Conservation (phyloP, 192 early-diverging fungal species). For the Coemansia sp. region DNA sequence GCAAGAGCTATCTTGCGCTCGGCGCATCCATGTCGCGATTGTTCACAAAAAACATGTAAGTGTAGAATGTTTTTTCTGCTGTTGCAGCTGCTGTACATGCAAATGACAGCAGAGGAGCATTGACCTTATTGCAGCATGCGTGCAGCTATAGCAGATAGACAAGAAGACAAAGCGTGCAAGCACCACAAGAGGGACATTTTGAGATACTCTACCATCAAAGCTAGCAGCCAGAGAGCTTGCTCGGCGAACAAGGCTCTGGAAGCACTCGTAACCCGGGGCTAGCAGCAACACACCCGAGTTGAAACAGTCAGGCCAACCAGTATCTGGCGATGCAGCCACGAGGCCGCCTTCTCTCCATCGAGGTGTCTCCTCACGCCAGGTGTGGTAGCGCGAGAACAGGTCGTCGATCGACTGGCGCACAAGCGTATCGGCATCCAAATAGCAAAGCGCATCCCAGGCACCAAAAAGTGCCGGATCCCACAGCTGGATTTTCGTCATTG, state of each 20-base stretch:
- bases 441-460: constrained; percentile 62
- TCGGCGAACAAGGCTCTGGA: constrained; percentile 54
- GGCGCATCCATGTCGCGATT: no score
- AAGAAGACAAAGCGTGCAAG: constrained; percentile 3
- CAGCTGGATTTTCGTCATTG: constrained; percentile 87
- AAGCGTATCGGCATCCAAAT: constrained; percentile 89
- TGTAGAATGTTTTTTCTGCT: background rate
- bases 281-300: constrained; percentile 89
- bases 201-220: constrained; percentile 75
- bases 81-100: background rate
- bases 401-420: constrained; percentile 80
- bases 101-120: background rate
- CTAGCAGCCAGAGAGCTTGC: constrained; percentile 51
- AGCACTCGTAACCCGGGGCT: constrained; percentile 57
- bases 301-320: constrained; percentile 97
- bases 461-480: constrained; percentile 73
- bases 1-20: background rate
- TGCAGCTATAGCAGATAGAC: background rate
- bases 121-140: background rate
- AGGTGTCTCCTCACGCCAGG: constrained; percentile 24
- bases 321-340: constrained; percentile 87
- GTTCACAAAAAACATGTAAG: background rate
- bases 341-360: constrained; percentile 50
- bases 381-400: constrained; percentile 61
- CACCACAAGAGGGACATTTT: background rate